Percentiles rank a stretch among this genome's conserved stretches.
Conservation (phyloP, 2,329 filamentous ascomycete species). For the Pseudogymnoascus sp. region DNA sequence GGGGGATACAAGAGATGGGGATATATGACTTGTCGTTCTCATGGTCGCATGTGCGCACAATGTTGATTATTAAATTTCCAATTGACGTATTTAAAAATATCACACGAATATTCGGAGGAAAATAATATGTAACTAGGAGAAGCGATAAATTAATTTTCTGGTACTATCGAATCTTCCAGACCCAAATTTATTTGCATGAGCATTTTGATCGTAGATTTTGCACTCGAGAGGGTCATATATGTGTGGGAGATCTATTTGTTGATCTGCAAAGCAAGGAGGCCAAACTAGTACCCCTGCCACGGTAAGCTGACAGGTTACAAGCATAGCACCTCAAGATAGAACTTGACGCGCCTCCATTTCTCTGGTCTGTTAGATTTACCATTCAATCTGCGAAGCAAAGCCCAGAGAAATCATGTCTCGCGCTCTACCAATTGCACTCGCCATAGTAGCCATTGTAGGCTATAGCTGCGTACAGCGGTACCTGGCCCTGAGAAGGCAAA, state of each 20-base stretch:
- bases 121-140: background rate
- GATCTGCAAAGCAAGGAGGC: background rate
- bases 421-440: background rate
- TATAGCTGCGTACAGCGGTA: slow-evolving; percentile 3
- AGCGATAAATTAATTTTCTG: background rate
- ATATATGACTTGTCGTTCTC: background rate
- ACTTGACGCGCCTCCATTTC: background rate
- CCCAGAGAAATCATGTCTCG: background rate
- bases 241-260: background rate
- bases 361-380: background rate
- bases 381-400: background rate
- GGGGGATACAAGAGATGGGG: background rate
- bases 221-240: background rate
- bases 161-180: background rate
- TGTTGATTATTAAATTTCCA: background rate
- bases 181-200: background rate
- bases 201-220: background rate
- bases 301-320: background rate
- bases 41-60: background rate
- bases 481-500: background rate
- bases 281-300: background rate
- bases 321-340: background rate
- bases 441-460: background rate
- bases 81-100: background rate
- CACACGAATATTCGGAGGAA: background rate